These are phyloP conservation scores for Calycina herbarum DNA, from an alignment of 2,329 filamentous ascomycete genomes.

Conservation along the genomic window DNA sequence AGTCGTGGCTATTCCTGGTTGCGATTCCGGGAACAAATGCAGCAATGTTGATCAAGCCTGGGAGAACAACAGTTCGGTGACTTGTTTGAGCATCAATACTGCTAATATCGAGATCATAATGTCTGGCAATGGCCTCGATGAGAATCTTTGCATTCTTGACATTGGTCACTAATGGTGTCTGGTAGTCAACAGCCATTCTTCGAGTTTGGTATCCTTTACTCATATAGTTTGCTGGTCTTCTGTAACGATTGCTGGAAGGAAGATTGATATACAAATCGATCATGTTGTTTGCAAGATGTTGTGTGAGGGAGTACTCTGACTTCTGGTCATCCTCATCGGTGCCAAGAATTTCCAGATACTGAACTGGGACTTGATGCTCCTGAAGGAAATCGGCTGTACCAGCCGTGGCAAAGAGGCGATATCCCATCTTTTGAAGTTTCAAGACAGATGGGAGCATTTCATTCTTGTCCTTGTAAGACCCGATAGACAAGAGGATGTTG, in stretches of 20 bases:
- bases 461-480: conserved; percentile 96
- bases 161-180: conserved; percentile 95
- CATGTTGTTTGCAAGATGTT: conserved; percentile 95
- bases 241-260: conserved; percentile 97
- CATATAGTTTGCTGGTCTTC: conserved; percentile 96
- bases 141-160: conserved; percentile 99
- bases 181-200: conserved; percentile 93
- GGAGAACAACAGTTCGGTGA: conserved; percentile 71
- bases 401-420: conserved; percentile 92
- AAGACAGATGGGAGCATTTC: conserved; percentile 93
- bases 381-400: conserved; percentile 96
- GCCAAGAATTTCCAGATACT: conserved; percentile 86
- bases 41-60: conserved; percentile 76
- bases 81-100: conserved; percentile 91
- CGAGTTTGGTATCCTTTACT: conserved; percentile 95
- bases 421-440: conserved; percentile 87
- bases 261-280: conserved; percentile 99
- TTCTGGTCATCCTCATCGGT: conserved; percentile 81
- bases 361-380: conserved; percentile 86
- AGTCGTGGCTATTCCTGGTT: conserved; percentile 62
- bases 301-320: conserved; percentile 93
- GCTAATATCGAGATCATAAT: conserved; percentile 81
- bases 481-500: conserved; percentile 93
- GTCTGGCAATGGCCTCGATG: conserved; percentile 87
- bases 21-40: conserved; percentile 76